Evolutionary conservation across 352 stramenopile species (phyloP), one percentile per base, ranked within the genome.

Genomic region (Globisporangium nunn): DNA sequence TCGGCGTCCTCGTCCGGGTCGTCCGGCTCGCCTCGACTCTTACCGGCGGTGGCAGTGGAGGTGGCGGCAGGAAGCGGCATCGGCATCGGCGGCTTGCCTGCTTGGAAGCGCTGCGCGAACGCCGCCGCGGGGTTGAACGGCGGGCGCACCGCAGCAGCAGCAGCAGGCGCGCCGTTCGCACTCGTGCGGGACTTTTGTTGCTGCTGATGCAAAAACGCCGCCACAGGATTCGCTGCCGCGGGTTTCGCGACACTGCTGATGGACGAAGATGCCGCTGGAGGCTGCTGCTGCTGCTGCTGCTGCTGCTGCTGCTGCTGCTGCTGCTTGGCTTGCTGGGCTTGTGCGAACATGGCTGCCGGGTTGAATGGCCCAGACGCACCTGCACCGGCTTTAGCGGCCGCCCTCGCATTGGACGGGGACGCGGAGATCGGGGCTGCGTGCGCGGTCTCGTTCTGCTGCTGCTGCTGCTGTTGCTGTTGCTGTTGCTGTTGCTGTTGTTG

Each of bases 271-370:
- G 17, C 40, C 5, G 40, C 40, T n/a, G 40, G 17, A 15, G 40
- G 11, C 44, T 6, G 54, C 47, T 43, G 53, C 8, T 52, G 68
- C 55, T 39, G 58, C 52, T 54, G 47, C 28, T 52, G 68, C 55
- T 39, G 58, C 52, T 54, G 47, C 28, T 52, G 11, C 44, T 6
- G 54, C 47, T 43, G 53, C 8, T 52, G 68, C 55, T 39, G 58
- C 52, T 54, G 47, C 28, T 52, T 52, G 15, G 29, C 6, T 41
- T 52, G 48, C 62, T 83, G 73, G 15, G 59, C 70, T 50, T 73
- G 75, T 43, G 73, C 75, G 58, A 86, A 90, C 67, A 78, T 77
- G 3, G 75, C 77, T 1, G 79, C 79, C 6, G 78, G 75, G 55
- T 85, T 90, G 14, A 68, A 44, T 46, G 65, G 64, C 5, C 56